Conservation (phyloP, 306 rosid genomes). For the Medicago arabica region DNA sequence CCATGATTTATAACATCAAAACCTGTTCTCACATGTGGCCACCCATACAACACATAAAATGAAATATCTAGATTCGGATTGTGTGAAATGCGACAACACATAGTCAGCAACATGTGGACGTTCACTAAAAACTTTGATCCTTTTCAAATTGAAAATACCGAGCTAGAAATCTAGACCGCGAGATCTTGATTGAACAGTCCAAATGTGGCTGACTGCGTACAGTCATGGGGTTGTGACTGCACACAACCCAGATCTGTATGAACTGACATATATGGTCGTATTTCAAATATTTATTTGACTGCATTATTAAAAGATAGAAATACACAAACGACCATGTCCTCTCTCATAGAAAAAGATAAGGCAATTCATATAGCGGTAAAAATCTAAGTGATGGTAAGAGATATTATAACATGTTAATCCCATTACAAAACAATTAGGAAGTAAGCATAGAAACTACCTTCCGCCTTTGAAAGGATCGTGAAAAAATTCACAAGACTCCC, state of each 20-base stretch:
- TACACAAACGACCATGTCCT: not conserved
- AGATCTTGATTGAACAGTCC: no score
- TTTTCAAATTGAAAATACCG: no score
- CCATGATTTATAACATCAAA: slow-evolving; percentile 8
- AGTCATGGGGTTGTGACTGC: no score
- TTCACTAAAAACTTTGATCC: no score
- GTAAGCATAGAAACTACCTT: slow-evolving; percentile 55
- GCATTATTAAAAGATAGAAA: not conserved
- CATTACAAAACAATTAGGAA: slow-evolving; percentile 9
- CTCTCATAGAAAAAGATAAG: not conserved
- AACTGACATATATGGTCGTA: not conserved
- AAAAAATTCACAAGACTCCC: slow-evolving; percentile 74
- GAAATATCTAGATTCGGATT: not conserved
- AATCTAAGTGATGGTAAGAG: slow-evolving; percentile 18
- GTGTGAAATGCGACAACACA: no score
- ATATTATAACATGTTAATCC: slow-evolving; percentile 2
- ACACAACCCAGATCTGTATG: not conserved
- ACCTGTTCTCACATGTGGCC: not conserved
- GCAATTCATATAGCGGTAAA: slow-evolving; percentile 7
- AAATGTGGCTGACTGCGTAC: no score
- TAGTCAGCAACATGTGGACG: no score
- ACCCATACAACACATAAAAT: slow-evolving; percentile 1
- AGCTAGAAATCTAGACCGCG: no score
- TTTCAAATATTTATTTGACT: not conserved
- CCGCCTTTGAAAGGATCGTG: slow-evolving; percentile 75